Evolutionary conservation across 2,329 filamentous ascomycete genomes (phyloP).

Genomic region (Chalaropsis thielavioides): DNA sequence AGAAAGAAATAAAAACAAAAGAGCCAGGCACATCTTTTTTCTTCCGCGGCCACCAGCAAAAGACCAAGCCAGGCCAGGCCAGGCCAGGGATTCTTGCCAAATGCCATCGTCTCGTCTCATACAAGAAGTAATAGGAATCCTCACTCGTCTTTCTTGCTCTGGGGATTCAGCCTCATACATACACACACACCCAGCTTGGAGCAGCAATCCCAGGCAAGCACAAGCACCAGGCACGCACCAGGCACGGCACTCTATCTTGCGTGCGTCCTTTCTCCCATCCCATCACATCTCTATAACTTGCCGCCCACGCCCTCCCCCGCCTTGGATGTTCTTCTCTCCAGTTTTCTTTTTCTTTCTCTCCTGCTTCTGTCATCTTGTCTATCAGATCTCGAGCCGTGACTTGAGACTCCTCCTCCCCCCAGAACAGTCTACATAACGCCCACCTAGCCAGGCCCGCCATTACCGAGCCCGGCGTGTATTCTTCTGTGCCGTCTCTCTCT

Average conservation of each 20-base stretch:
- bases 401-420: background rate
- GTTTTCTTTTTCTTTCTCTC: background rate
- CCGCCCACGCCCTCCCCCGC: background rate
- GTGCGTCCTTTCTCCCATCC: background rate
- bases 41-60: background rate
- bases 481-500: no score
- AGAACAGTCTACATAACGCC: no score
- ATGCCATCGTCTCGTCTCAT: slow-evolving; percentile 6
- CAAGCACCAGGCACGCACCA: background rate
- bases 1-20: background rate
- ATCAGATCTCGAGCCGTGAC: background rate
- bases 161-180: background rate
- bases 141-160: background rate
- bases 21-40: background rate
- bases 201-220: background rate
- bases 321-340: background rate
- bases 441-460: no score
- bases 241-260: background rate
- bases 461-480: no score
- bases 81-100: background rate
- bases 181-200: background rate
- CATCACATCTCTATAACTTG: background rate
- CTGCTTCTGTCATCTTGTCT: background rate
- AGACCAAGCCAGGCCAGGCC: background rate
- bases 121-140: background rate